Conservation (phyloP, 768 basidiomycete species). For the Mycena chlorophos region DNA sequence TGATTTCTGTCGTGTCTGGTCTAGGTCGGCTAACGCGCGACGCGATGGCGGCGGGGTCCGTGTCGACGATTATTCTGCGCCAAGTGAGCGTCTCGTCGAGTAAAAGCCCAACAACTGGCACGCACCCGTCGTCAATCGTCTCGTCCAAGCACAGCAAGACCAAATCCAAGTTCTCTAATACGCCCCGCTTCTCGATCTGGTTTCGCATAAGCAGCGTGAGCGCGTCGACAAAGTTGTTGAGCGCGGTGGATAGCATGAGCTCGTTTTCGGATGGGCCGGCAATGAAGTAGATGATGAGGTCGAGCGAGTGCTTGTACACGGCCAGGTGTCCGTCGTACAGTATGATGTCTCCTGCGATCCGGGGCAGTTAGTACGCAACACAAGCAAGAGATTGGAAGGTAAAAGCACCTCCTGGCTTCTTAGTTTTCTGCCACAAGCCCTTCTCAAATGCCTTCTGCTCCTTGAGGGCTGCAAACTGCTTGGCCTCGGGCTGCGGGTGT, state of each 20-base stretch:
- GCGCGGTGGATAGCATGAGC: constrained; percentile 87
- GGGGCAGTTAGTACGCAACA: background rate
- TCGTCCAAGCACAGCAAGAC: constrained; percentile 93
- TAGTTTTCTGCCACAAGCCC: constrained; percentile 92
- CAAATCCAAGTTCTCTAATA: constrained; percentile 92
- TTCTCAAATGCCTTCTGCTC: constrained; percentile 97
- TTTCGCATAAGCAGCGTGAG: constrained; percentile 83
- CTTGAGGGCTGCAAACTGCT: constrained; percentile 70
- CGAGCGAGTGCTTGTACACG: constrained; percentile 91
- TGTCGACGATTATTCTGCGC: constrained; percentile 90
- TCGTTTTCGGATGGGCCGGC: constrained; percentile 90
- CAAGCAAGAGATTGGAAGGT: background rate
- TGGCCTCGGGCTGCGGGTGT: constrained; percentile 60
- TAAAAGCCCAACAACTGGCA: constrained; percentile 15
- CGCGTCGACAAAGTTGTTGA: constrained; percentile 84
- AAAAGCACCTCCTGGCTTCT: constrained; percentile 81
- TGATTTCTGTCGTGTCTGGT: constrained; percentile 92
- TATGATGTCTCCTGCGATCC: constrained; percentile 85
- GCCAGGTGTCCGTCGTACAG: constrained; percentile 88
- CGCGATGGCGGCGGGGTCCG: constrained; percentile 93
- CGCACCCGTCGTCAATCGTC: constrained; percentile 96
- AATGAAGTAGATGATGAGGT: constrained; percentile 93
- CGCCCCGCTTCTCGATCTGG: constrained; percentile 90
- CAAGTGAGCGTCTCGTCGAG: background rate
- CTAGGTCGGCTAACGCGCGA: constrained; percentile 90